Evolutionary conservation across 2,329 filamentous ascomycete species (phyloP).

Genomic region (Madurella mycetomatis): DNA sequence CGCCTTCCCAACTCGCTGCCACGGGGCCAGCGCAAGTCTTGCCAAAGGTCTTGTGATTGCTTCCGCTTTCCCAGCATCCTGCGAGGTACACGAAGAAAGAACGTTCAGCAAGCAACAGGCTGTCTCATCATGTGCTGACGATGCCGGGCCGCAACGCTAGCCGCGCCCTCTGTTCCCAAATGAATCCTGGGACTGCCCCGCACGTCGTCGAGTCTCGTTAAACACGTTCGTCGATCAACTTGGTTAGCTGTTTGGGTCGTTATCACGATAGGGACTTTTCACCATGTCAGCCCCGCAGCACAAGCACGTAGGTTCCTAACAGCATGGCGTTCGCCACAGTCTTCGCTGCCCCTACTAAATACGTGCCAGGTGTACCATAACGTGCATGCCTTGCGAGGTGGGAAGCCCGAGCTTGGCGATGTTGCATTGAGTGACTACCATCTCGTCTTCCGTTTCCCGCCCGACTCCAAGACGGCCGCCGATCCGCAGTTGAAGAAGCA

Average conservation of each 20-base stretch:
- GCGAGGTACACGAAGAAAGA: not conserved
- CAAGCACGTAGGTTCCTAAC: slow-evolving; percentile 23
- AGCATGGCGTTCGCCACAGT: not conserved
- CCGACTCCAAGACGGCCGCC: slow-evolving; percentile 28
- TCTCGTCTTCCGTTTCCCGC: slow-evolving; percentile 47
- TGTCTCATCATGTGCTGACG: slow-evolving; percentile 5
- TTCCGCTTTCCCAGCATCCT: slow-evolving; percentile 1
- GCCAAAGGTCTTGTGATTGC: slow-evolving; percentile 17
- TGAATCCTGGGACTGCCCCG: slow-evolving; percentile 5
- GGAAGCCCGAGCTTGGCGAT: slow-evolving; percentile 27
- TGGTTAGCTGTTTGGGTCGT: not conserved
- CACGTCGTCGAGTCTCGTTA: slow-evolving; percentile 1
- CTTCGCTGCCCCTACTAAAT: slow-evolving; percentile 10
- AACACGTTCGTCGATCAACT: not conserved
- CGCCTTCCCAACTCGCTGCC: not conserved
- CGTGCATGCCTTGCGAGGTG: slow-evolving; percentile 27
- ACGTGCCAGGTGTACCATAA: slow-evolving; percentile 21
- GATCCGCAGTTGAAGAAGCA: slow-evolving; percentile 22
- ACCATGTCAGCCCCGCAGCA: slow-evolving; percentile 25
- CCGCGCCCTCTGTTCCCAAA: not conserved
- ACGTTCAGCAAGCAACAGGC: not conserved
- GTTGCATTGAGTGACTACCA: slow-evolving; percentile 41
- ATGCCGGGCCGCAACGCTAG: slow-evolving; percentile 1
- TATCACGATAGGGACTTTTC: not conserved
- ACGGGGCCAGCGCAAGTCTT: not conserved